Base-by-base conservation (phyloP, 1,284 basidiomycete genomes). In the Leccinum pachyderme region DNA sequence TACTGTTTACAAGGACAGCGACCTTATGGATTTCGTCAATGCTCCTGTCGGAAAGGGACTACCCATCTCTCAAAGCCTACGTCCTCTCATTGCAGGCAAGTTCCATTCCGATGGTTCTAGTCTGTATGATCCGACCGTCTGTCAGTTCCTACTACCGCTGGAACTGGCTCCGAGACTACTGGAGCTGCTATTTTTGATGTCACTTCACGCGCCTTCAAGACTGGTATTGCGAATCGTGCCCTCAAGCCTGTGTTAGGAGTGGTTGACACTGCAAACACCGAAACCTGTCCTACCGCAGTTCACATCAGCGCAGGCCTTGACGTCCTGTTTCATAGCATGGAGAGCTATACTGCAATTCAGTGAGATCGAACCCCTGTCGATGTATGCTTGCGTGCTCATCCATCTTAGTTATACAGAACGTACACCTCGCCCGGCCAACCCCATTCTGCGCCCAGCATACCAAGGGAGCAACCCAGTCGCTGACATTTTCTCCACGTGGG, bases 111-210 rank as follows among this genome's bases (percentile, higher is more conserved):
- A 15, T 27, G 0, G 4, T 51, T 15, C 11, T 47, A n/a, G 50
- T 41, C 22, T 8, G 18, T 32, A 43, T 33, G 29, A 46, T 46
- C 28, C 48, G 47, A 61, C 35, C 49, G 22, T 8, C 47, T 22
- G 49, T 7, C 57, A 85, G 84, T 98, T 24, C 95, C 95, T 9
- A 98, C 96, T 2, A 98, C 95, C 7, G 95, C 96, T 41, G 95
- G 95, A 51, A 98, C 95, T n/a, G 95, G 95, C 12, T 93, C 92
- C 2, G 94, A 98, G 73, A 98, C 96, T 1, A 98, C 95, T 2
- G 96, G 96, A n/a, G 93, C 96, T 1, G 93, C 96, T 13, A 98
- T 98, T 63, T 83, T 97, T 49, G 96, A 98, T 71, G 90, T 95
- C 57, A 87, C 93, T 0, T 93, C 93, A 0, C 84, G 83, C 65